phyloP scores from a whole-genome alignment of 176 grass and related monocot species.

The Dendrocalamus sinicus region DNA sequence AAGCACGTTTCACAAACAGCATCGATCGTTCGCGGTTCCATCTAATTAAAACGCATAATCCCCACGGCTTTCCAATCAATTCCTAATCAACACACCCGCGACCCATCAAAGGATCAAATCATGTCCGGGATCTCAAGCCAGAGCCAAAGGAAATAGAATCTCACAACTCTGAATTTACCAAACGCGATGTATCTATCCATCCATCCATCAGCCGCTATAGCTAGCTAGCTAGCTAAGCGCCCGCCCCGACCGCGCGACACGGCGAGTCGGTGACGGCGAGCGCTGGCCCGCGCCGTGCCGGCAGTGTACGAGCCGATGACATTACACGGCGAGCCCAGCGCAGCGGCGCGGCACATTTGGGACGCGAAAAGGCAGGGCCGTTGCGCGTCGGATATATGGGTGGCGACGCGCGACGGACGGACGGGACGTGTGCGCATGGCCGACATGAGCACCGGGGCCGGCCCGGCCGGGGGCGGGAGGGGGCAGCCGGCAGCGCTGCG shows the following conservation, averaged over 20 bases:
- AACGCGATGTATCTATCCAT: not conserved
- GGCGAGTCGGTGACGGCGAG: constrained; percentile 32
- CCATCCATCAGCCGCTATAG: not conserved
- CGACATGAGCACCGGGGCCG: constrained; percentile 39
- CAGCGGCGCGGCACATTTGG: not conserved
- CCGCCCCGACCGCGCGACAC: constrained; percentile 34
- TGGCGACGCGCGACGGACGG: not conserved
- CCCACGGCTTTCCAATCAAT: constrained; percentile 40
- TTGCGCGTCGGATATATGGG: not conserved
- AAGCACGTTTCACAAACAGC: too few relatives aligned
- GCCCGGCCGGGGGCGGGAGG: not conserved
- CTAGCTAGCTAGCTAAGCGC: not conserved
- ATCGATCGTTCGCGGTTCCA: too few relatives aligned
- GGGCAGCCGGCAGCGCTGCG: constrained; percentile 42
- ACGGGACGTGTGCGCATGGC: not conserved
- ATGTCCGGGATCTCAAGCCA: not conserved
- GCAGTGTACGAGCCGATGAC: not conserved
- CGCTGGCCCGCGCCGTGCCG: constrained; percentile 7
- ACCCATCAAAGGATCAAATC: not conserved
- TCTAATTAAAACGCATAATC: not conserved
- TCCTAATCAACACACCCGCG: not conserved
- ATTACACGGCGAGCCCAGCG: not conserved
- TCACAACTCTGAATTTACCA: not conserved
- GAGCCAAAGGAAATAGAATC: not conserved
- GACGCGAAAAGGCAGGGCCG: not conserved